Evolutionary conservation across 805 yeast genomes (phyloP), one percentile per base, ranked within the genome.

Genomic region (Debaryomyces maramus): DNA sequence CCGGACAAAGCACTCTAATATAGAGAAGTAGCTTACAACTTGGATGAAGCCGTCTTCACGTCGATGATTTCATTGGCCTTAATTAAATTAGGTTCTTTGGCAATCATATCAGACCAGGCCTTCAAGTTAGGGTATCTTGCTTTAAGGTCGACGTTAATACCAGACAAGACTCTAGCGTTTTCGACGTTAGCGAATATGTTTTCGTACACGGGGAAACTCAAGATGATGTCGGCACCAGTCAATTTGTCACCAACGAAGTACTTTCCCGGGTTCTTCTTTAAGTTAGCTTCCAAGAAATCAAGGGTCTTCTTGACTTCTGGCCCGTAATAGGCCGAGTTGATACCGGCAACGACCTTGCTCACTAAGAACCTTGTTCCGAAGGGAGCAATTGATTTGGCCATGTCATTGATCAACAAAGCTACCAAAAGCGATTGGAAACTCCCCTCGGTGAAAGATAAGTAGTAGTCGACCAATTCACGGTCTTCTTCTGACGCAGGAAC

Each of bases 361-460:
- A 58, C 64, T 19, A 66, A 41, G 24, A 40, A 45, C 21, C 45
- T 43, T 9, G 47, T 38, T 3, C 60, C 60, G 37, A 48, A 60
- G 7, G 71, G 72, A 3, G 69, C 61, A 19, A 32, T 42, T 17
- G 44, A 11, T 11, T 40, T 44, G 2, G 72, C 71, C 18, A 52
- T 34, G 14, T 38, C 18, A 21, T 56, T 51, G 19, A 67, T 58
- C 13, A 67, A 51, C 36, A 64, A 50, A 3, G 65, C 45, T 22
- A 68, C 63, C 38, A 76, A 55, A 6, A 67, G 60, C 4, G 79
- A 78, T 54, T 77, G 81, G 13, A 84, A 54, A 16, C 85, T 71
- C 1, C 81, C 85, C 57, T 85, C 91, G n/a, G 75, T 56, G 48
- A 74, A 79, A 51, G 78, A 78, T 31, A 78, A 58, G 46, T 62